Base-by-base conservation (phyloP, 768 basidiomycete species). In the Sporobolomyces roseus region DNA sequence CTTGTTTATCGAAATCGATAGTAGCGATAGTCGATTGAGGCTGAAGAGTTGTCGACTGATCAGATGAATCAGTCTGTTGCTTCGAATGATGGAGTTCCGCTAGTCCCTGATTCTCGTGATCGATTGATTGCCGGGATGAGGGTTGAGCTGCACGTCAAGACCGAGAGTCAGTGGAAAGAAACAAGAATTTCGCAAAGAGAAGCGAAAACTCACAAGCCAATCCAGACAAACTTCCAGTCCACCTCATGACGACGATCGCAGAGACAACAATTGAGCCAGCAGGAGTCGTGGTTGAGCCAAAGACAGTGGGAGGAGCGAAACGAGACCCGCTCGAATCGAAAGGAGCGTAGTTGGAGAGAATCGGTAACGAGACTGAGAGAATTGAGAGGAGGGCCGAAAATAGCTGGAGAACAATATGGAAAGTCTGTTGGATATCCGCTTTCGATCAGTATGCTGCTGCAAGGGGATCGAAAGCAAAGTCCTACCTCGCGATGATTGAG, bases 381-480 rank as follows among this genome's bases (percentile, higher is more conserved):
- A 71, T 51, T 51, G 59, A 66, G 25, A 64, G 38, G 1, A 59
- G 10, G 23, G 63, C n/a, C 29, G 61, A 45, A 27, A 66, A 16
- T 3, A 27, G 2, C 23, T 66, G 65, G 0, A 50, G 32, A 8
- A 43, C 1, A 9, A 41, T 41, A 41, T 41, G 38, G 38, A 41
- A 41, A 41, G 38, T 41, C 10, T 41, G 9, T n/a, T n/a, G n/a
- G n/a, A n/a, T n/a, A n/a, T n/a, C n/a, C n/a, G n/a, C n/a, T n/a
- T n/a, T n/a, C n/a, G n/a, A n/a, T n/a, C n/a, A n/a, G n/a, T n/a
- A n/a, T n/a, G n/a, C n/a, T n/a, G n/a, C n/a, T 16, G 12, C 6
- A 19, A 25, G 10, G 27, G 27, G n/a, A 5, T 23, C 30, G 27
- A 30, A 32, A 45, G 46, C 25, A 21, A n/a, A 54, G 23, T n/a